Evolutionary conservation across 371 early-diverging fungal species (phyloP).

Genomic region (Mortierella sp.): DNA sequence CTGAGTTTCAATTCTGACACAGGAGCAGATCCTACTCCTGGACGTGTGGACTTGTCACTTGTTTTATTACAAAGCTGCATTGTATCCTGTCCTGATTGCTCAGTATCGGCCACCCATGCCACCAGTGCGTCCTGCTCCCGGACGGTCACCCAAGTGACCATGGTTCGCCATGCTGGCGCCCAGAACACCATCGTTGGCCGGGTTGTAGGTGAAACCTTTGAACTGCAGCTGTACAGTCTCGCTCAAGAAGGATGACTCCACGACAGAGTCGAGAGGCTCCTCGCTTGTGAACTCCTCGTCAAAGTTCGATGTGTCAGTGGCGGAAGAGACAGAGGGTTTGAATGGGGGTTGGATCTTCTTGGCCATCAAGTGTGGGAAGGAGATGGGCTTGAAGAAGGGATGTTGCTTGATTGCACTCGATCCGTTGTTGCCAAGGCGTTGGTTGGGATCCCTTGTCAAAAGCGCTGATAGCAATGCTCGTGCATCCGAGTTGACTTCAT

Average conservation of each 20-base stretch:
- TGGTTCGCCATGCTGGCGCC: constrained; percentile 46
- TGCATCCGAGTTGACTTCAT: constrained; percentile 82
- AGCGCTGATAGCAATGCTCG: constrained; percentile 79
- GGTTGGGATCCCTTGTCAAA: constrained; percentile 85
- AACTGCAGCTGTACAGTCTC: constrained; percentile 95
- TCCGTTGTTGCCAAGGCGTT: constrained; percentile 87
- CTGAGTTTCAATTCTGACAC: too few species aligned
- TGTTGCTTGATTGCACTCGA: constrained; percentile 93
- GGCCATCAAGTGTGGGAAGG: constrained; percentile 87
- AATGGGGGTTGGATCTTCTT: constrained; percentile 93
- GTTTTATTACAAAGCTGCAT: constrained; percentile 4
- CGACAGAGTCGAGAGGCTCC: constrained; percentile 86
- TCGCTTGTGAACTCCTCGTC: constrained; percentile 87
- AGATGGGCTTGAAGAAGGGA: constrained; percentile 92
- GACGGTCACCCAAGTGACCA: neutral
- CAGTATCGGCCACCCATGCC: constrained; percentile 29
- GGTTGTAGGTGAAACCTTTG: constrained; percentile 89
- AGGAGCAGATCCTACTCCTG: too few species aligned
- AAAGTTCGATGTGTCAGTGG: constrained; percentile 86
- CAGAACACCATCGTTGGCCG: constrained; percentile 67
- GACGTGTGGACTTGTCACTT: too few species aligned
- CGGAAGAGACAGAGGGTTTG: constrained; percentile 86
- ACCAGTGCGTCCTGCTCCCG: neutral
- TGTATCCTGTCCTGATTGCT: neutral
- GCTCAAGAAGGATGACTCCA: constrained; percentile 82